A percentile compares a stretch with the other conserved stretches of the same genome.
Conservation (phyloP, 768 basidiomycete species). For the Lentinus brumalis region DNA sequence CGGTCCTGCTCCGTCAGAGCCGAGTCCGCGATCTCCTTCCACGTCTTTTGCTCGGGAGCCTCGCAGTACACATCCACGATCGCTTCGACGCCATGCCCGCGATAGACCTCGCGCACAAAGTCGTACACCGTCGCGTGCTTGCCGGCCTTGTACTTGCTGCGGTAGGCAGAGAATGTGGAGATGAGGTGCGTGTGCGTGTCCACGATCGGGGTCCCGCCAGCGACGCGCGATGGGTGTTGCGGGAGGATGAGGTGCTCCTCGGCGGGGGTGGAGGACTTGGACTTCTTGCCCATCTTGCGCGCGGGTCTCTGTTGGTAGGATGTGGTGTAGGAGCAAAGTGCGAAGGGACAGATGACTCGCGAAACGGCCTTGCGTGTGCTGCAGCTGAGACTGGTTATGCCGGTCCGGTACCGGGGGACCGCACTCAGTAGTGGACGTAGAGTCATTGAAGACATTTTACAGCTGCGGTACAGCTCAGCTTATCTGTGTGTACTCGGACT, state of each 20-base stretch:
- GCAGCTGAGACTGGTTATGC: background rate
- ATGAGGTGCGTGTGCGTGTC: slow-evolving; percentile 89
- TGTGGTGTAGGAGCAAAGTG: background rate
- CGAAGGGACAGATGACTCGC: background rate
- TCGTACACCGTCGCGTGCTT: slow-evolving; percentile 60
- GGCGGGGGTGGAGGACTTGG: slow-evolving; percentile 30
- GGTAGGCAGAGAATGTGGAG: slow-evolving; percentile 69
- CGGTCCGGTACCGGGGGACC: background rate
- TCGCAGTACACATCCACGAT: slow-evolving; percentile 92
- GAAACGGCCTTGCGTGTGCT: background rate
- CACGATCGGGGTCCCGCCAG: slow-evolving; percentile 46
- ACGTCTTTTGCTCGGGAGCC: slow-evolving; percentile 60
- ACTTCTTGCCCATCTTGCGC: slow-evolving; percentile 42
- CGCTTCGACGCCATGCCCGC: slow-evolving; percentile 55
- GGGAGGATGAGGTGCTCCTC: slow-evolving; percentile 41
- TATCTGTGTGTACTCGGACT: no score
- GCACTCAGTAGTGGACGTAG: background rate
- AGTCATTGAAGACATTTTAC: background rate
- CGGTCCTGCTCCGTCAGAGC: slow-evolving; percentile 55
- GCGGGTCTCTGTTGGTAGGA: background rate
- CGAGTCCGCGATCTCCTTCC: slow-evolving; percentile 76
- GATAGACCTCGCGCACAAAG: slow-evolving; percentile 66
- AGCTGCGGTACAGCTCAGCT: no score
- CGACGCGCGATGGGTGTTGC: slow-evolving; percentile 22
- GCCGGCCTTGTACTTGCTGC: slow-evolving; percentile 59